Percentiles rank a stretch among this genome's conserved stretches.
phyloP scores from a whole-genome alignment of 805 yeast genomes.

The Lipomyces starkeyi region DNA sequence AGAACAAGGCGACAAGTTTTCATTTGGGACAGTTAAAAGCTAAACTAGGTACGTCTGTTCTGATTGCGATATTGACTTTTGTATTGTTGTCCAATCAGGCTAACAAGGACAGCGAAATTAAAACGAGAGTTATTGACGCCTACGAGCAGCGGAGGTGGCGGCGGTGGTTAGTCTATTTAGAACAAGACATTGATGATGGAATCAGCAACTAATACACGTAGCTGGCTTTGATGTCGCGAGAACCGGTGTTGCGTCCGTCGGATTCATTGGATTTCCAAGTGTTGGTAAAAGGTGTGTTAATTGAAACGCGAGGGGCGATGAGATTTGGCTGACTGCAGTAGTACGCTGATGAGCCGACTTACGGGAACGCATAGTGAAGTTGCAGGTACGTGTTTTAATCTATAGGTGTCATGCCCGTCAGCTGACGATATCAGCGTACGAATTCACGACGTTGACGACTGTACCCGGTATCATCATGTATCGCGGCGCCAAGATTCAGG shows the following conservation, averaged over 20 bases:
- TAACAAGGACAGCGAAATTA: constrained; percentile 65
- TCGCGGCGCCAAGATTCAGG: constrained; percentile 94
- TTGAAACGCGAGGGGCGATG: no score
- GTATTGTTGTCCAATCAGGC: neutral
- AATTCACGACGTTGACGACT: constrained; percentile 95
- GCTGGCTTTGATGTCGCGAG: constrained; percentile 98
- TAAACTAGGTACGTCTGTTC: constrained; percentile 55
- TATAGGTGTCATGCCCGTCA: neutral
- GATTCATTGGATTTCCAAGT: constrained; percentile 98
- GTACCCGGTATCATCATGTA: constrained; percentile 96
- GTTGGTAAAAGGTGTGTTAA: constrained; percentile 60
- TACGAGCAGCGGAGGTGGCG: constrained; percentile 75
- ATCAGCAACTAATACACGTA: constrained; percentile 6
- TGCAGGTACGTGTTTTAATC: constrained; percentile 45
- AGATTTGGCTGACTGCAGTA: constrained; percentile 56
- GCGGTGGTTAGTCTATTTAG: constrained; percentile 62
- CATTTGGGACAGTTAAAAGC: constrained; percentile 98
- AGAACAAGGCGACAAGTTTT: constrained; percentile 96
- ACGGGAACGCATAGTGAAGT: constrained; percentile 98
- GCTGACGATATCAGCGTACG: constrained; percentile 57
- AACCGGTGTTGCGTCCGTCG: constrained; percentile 97
- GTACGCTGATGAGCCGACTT: constrained; percentile 78
- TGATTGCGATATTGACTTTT: neutral
- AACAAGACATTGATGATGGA: neutral
- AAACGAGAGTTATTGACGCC: constrained; percentile 88